Percentiles rank a stretch among this genome's conserved stretches.
Evolutionary conservation across 768 basidiomycete species (phyloP).

Genomic region (Lentinula lateritia): DNA sequence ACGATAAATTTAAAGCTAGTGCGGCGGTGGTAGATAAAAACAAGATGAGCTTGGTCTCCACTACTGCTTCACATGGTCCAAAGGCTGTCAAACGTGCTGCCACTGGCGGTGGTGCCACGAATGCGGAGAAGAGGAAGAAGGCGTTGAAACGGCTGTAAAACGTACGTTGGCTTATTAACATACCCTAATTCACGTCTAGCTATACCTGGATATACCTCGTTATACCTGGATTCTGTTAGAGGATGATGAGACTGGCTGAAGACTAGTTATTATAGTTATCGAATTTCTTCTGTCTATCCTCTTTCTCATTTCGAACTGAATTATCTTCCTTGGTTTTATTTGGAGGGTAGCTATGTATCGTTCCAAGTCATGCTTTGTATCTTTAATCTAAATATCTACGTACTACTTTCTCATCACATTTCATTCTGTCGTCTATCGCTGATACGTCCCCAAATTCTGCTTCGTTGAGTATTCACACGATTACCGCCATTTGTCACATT

Average conservation of each 20-base stretch:
- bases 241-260: neutral
- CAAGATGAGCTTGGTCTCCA: slow-evolving; percentile 4
- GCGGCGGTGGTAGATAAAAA: slow-evolving; percentile 15
- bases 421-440: neutral
- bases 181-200: neutral
- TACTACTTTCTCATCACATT: neutral
- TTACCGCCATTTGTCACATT: no score
- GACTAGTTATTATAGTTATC: neutral
- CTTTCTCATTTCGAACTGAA: neutral
- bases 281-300: neutral
- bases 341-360: no score
- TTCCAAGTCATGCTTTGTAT: neutral
- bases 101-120: slow-evolving; percentile 41
- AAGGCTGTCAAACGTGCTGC: slow-evolving; percentile 72
- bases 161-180: neutral
- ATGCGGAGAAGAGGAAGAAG: slow-evolving; percentile 84
- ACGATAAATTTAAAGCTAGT: slow-evolving; percentile 27
- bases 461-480: no score
- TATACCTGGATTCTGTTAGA: neutral
- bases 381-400: neutral
- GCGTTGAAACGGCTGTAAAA: slow-evolving; percentile 69
- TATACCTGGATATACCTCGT: neutral
- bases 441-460: no score
- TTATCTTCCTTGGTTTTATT: neutral
- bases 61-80: slow-evolving; percentile 28